Evolutionary conservation across 2,329 filamentous ascomycete genomes (phyloP).

Genomic region (Diplocarpon rosae): DNA sequence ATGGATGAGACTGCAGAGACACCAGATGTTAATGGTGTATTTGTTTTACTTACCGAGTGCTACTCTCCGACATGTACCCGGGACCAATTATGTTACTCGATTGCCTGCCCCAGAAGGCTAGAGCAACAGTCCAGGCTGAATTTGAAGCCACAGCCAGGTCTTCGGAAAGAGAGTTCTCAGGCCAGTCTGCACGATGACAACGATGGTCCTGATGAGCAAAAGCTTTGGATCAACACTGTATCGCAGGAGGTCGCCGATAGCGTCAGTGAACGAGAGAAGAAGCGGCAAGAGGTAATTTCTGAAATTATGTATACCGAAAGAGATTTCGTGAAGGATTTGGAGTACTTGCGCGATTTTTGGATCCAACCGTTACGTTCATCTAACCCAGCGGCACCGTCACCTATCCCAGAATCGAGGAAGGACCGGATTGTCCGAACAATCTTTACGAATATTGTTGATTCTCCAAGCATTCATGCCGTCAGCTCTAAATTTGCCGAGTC

Average conservation of each 20-base stretch:
- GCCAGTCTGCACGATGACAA: slow-evolving; percentile 77
- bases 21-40: slow-evolving; percentile 77
- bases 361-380: slow-evolving; percentile 80
- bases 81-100: slow-evolving; percentile 94
- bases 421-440: slow-evolving; percentile 90
- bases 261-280: slow-evolving; percentile 85
- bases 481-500: slow-evolving; percentile 80
- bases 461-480: slow-evolving; percentile 70
- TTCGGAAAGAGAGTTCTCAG: slow-evolving; percentile 54
- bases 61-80: slow-evolving; percentile 96
- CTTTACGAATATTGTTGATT: slow-evolving; percentile 89
- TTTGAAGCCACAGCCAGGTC: slow-evolving; percentile 79
- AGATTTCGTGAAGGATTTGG: slow-evolving; percentile 97
- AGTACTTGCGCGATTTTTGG: slow-evolving; percentile 98
- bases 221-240: slow-evolving; percentile 98
- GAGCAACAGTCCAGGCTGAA: slow-evolving; percentile 94
- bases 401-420: slow-evolving; percentile 76
- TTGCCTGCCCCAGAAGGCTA: slow-evolving; percentile 83
- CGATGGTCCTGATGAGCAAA: slow-evolving; percentile 87
- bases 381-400: slow-evolving; percentile 52
- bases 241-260: slow-evolving; percentile 88
- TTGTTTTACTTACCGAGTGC: slow-evolving; percentile 90
- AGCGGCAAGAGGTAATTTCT: slow-evolving; percentile 94
- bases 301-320: slow-evolving; percentile 98
- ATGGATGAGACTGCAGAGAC: slow-evolving; percentile 72